Evolutionary conservation across 2,329 filamentous ascomycete species (phyloP).

Genomic region (Calonectria naviculata): DNA sequence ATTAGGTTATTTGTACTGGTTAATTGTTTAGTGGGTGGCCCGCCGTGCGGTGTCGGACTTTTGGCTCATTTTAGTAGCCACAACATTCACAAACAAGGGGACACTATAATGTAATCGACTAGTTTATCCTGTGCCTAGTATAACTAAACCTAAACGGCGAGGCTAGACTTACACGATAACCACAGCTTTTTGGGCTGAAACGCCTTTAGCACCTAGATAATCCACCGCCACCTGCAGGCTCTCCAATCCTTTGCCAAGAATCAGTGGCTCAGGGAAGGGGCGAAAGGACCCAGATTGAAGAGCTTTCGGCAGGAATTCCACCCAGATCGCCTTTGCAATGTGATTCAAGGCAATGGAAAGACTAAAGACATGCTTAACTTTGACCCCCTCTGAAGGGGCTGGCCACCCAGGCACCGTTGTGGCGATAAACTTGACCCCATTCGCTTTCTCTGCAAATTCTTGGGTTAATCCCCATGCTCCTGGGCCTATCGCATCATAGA

Average conservation of each 20-base stretch:
- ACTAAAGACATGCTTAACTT: not conserved
- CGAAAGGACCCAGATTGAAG: not conserved
- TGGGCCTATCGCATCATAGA: not conserved
- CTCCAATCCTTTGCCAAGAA: not conserved
- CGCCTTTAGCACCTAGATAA: not conserved
- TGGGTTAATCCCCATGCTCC: not conserved
- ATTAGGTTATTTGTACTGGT: too few species aligned
- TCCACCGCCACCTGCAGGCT: constrained; percentile 4
- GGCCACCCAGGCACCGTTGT: not conserved
- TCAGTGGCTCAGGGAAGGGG: not conserved
- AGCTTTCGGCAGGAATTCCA: not conserved
- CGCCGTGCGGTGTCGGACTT: too few species aligned
- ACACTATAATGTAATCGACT: too few species aligned
- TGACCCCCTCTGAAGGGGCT: not conserved
- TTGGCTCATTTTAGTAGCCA: too few species aligned
- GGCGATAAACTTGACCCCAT: not conserved
- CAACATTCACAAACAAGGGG: too few species aligned
- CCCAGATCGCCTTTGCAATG: not conserved
- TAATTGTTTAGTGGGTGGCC: too few species aligned
- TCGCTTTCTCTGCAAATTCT: not conserved
- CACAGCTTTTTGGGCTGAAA: not conserved
- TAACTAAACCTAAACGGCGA: too few species aligned
- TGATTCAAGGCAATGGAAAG: not conserved
- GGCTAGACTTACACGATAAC: not conserved
- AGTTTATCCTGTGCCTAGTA: too few species aligned